Evolutionary conservation across 306 rosid species (phyloP).

Genomic region (Echinosophora koreensis): DNA sequence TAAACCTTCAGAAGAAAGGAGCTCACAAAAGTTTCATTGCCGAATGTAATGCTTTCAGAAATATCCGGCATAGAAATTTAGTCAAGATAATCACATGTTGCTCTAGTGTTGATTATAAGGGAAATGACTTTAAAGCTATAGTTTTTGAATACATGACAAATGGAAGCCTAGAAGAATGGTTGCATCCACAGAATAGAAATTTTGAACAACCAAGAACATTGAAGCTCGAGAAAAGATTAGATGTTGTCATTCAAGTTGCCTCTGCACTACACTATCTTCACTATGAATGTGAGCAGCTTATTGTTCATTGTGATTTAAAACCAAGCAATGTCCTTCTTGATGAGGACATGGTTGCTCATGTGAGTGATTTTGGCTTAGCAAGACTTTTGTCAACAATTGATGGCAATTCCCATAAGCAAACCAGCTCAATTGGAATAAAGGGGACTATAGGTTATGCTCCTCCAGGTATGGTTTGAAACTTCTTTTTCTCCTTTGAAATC

Average conservation of each 20-base stretch:
- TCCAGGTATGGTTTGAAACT: not conserved
- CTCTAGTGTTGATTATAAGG: slow-evolving; percentile 20
- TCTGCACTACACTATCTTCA: slow-evolving; percentile 39
- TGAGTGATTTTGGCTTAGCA: slow-evolving; percentile 44
- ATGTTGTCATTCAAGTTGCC: slow-evolving; percentile 10
- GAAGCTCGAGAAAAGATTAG: slow-evolving; percentile 28
- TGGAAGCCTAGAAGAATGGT: slow-evolving; percentile 41
- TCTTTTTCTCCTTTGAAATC: too few species aligned
- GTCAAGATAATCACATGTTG: too few species aligned
- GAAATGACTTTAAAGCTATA: slow-evolving; percentile 41
- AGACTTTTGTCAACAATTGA: slow-evolving; percentile 8
- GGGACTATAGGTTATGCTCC: not conserved
- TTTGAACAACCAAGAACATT: not conserved
- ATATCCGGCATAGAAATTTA: too few species aligned
- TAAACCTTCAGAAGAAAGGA: too few species aligned
- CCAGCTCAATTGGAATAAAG: not conserved
- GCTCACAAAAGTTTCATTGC: too few species aligned
- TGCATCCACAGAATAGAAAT: not conserved
- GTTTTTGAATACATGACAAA: slow-evolving; percentile 40
- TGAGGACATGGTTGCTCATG: slow-evolving; percentile 31
- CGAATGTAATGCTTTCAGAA: too few species aligned
- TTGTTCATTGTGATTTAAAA: slow-evolving; percentile 42
- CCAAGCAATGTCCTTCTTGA: slow-evolving; percentile 43
- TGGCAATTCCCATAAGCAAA: not conserved
- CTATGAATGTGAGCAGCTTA: slow-evolving; percentile 22